These are phyloP conservation scores for Macrophomina pseudophaseolina DNA, from an alignment of 2,329 filamentous ascomycete species.

Conservation along the genomic window DNA sequence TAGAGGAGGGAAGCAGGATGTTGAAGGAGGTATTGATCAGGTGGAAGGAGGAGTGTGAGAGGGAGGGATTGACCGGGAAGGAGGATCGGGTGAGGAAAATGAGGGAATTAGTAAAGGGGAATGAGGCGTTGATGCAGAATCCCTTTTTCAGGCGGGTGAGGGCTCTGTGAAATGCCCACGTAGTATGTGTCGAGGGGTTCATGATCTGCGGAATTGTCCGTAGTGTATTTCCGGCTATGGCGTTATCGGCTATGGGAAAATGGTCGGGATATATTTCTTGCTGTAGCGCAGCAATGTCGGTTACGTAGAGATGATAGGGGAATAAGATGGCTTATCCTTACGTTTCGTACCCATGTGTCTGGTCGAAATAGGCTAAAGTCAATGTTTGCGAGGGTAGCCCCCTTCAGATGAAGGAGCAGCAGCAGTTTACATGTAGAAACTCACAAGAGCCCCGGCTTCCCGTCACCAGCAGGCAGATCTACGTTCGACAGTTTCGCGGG, in stretches of 20 bases:
- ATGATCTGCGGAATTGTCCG: background rate
- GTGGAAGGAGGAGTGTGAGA: constrained; percentile 81
- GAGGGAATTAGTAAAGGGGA: constrained; percentile 76
- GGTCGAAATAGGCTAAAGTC: no score
- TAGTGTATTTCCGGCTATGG: background rate
- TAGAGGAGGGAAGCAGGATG: constrained; percentile 84
- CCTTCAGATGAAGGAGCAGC: no score
- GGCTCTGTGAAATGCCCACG: constrained; percentile 43
- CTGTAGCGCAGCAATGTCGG: no score
- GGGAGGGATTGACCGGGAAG: constrained; percentile 58
- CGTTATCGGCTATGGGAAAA: background rate
- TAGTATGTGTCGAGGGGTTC: background rate
- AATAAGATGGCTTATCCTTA: no score
- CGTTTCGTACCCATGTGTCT: no score
- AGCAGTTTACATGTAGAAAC: no score
- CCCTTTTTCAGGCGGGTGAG: constrained; percentile 69
- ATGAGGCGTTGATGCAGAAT: constrained; percentile 67
- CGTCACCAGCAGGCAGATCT: no score
- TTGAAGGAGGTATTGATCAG: constrained; percentile 81
- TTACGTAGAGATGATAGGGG: no score
- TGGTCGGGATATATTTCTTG: background rate
- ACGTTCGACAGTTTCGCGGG: no score
- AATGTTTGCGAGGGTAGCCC: no score
- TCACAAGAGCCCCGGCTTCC: no score
- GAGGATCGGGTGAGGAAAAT: constrained; percentile 80